Conservation (phyloP, 371 early-diverging fungal species). For the Mortierella sp. region DNA sequence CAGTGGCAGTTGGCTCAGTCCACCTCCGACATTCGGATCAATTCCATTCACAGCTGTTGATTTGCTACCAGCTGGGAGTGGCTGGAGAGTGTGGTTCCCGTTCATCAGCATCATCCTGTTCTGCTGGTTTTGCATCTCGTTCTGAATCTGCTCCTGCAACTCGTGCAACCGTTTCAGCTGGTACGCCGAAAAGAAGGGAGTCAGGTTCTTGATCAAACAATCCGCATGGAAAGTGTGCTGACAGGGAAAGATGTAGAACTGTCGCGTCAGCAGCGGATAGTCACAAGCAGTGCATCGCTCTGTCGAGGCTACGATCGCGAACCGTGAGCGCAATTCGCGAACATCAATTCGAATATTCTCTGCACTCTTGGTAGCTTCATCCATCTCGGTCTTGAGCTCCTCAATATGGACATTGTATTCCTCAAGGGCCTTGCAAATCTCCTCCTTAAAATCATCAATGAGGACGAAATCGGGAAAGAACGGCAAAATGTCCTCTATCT, state of each 20-base stretch:
- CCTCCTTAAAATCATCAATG: conserved; percentile 95
- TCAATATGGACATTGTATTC: conserved; percentile 87
- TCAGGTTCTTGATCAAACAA: conserved; percentile 80
- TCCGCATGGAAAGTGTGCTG: conserved; percentile 94
- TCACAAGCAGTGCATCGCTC: conserved; percentile 87
- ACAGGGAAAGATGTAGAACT: conserved; percentile 95
- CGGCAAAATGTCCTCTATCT: conserved; percentile 95
- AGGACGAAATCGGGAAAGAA: conserved; percentile 95
- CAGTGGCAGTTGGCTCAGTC: conserved; percentile 25
- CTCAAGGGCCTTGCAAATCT: conserved; percentile 86
- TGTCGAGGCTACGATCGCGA: conserved; percentile 79
- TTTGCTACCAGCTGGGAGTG: conserved; percentile 1
- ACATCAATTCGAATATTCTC: conserved; percentile 89
- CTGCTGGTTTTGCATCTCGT: conserved; percentile 58
- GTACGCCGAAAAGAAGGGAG: conserved; percentile 33
- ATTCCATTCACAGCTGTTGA: conserved; percentile 9
- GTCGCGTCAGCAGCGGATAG: conserved; percentile 80
- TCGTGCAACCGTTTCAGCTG: conserved; percentile 60
- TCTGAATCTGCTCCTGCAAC: conserved; percentile 66
- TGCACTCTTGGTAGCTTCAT: conserved; percentile 88
- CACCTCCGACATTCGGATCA: conserved; percentile 8
- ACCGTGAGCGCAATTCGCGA: conserved; percentile 77
- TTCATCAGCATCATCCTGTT: conserved; percentile 40
- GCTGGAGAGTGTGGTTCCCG: conserved; percentile 15
- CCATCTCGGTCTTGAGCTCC: conserved; percentile 87